phyloP scores from a whole-genome alignment of 192 early-diverging fungal genomes.

The Umbelopsis sp. region DNA sequence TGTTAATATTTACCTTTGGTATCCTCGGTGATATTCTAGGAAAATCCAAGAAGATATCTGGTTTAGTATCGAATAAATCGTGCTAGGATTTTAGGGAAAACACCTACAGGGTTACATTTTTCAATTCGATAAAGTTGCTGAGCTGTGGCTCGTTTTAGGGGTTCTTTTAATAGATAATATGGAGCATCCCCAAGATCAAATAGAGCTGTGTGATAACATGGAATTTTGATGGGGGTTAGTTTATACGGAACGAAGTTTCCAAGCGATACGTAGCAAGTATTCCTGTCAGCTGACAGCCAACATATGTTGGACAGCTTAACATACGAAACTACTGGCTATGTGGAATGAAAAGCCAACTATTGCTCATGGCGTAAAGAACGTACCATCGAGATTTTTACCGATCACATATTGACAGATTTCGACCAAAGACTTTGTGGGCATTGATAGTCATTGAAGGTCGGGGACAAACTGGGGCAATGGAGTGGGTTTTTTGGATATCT shows the following conservation, averaged over 20 bases:
- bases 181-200: constrained; percentile 18
- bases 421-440: constrained; percentile 21
- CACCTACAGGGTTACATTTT: constrained; percentile 24
- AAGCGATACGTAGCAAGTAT: too few relatives aligned
- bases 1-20: constrained; percentile 15
- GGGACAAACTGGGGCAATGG: constrained; percentile 10
- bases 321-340: background rate
- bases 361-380: background rate
- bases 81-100: background rate
- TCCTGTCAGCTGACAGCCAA: too few relatives aligned
- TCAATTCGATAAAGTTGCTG: constrained; percentile 29
- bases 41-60: background rate
- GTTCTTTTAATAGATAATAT: constrained; percentile 3
- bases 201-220: background rate
- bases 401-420: constrained; percentile 15
- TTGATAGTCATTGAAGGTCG: constrained; percentile 22
- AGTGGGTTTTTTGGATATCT: background rate
- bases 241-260: too few relatives aligned
- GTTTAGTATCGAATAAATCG: background rate
- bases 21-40: constrained; percentile 15
- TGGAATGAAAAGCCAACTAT: background rate
- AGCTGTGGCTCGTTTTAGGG: constrained; percentile 24
- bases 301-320: background rate
- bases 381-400: constrained; percentile 19
- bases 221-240: too few relatives aligned